Evolutionary conservation across 345 rosid species (phyloP), one percentile per base, ranked within the genome.

Genomic region (Anacardium occidentale): DNA sequence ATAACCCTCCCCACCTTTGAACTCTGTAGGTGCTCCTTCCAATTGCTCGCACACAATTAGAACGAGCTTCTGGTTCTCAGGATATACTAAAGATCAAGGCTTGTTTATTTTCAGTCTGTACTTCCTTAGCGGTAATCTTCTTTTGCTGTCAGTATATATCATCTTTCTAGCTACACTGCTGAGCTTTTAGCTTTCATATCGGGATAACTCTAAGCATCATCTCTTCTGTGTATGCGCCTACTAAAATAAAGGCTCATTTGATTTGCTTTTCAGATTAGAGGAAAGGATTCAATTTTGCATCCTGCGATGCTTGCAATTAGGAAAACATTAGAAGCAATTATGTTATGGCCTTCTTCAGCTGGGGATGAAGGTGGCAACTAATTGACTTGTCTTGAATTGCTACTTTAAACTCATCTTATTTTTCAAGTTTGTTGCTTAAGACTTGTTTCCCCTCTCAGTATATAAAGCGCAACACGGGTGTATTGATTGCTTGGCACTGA

Each of bases 401-500:
- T 70, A 57, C 54, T 21, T 44, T 52, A 45, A 17, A 34, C n/a
- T 59, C 18, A 37, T 66, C 18, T 62, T 47, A 37, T 37, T 22
- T 8, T 71, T 74, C 53, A 37, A 24, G 47, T 26, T 58, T 73
- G 73, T 62, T 55, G 71, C 37, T 66, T 12, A 54, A n/a, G 66
- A 25, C 70, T 22, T 67, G 22, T 66, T 17, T 37, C 60, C 32
- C 66, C 69, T 55, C 66, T 54, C 87, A 94, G 98, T 94, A 76
- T 86, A 87, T 21, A 94, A 91, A 85, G 93, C 92, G 62, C 94
- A 91, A 62, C 97, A 88, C 73, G 98, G 97, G n/a, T 91, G 97
- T 86, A 88, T 94, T 52, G 98, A 94, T 75, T 91, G 93, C 82
- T 76, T 94, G 26, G 97, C 98, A 37, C 77, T 90, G 56, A 86